phyloP scores from a whole-genome alignment of 1,284 basidiomycete species.

The Pascua guehoae region DNA sequence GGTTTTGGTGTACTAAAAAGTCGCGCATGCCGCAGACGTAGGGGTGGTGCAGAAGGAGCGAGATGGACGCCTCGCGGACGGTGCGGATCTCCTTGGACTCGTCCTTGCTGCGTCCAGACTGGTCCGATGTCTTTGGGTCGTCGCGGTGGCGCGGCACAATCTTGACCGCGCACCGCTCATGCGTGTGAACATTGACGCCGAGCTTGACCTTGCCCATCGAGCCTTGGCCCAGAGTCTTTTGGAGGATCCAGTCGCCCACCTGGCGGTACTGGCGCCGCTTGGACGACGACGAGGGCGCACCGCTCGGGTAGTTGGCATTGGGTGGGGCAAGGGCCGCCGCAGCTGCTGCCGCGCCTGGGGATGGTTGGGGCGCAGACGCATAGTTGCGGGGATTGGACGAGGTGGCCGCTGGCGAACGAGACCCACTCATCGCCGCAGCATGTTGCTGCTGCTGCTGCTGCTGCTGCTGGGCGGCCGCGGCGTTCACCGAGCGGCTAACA shows the following conservation, averaged over 20 bases:
- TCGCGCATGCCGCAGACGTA: slow-evolving; percentile 99
- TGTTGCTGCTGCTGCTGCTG: background rate
- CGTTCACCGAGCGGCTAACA: slow-evolving; percentile 11
- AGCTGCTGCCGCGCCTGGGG: background rate
- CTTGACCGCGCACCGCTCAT: slow-evolving; percentile 97
- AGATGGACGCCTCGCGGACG: slow-evolving; percentile 89
- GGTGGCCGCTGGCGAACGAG: too few relatives aligned
- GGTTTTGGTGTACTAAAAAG: slow-evolving; percentile 91
- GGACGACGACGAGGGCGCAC: background rate
- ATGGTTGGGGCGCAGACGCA: background rate
- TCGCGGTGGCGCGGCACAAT: slow-evolving; percentile 78
- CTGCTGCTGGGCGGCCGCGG: slow-evolving; percentile 2
- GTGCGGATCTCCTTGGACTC: slow-evolving; percentile 94
- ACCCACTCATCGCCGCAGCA: background rate
- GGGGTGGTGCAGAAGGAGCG: slow-evolving; percentile 91
- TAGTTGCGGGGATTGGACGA: too few relatives aligned
- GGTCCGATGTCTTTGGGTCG: slow-evolving; percentile 37
- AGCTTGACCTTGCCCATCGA: slow-evolving; percentile 99
- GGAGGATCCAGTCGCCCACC: slow-evolving; percentile 90
- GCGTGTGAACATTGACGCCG: slow-evolving; percentile 80
- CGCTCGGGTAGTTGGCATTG: too few relatives aligned
- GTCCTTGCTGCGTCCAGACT: slow-evolving; percentile 68
- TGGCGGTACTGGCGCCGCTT: slow-evolving; percentile 30
- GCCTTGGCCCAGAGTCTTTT: slow-evolving; percentile 94
- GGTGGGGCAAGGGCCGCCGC: background rate